phyloP scores from a whole-genome alignment of 257 asterid genomes.

The Penstemon newberryi region DNA sequence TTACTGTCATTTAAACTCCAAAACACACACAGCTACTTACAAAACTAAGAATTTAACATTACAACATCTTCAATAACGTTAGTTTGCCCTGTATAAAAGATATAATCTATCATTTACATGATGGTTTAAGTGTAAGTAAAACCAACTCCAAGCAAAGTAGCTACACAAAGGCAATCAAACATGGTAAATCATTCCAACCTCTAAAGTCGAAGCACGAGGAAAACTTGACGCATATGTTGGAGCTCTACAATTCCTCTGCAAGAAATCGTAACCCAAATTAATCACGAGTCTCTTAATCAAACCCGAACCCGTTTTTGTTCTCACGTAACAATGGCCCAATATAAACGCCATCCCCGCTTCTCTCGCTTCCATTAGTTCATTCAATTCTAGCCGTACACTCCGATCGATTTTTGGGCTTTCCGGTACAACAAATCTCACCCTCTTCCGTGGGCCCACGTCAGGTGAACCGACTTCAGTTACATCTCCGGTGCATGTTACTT shows the following conservation, averaged over 20 bases:
- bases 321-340: constrained; percentile 48
- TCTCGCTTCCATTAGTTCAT: constrained; percentile 55
- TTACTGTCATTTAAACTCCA: too few species aligned
- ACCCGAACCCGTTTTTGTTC: constrained; percentile 58
- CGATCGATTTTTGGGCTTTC: constrained; percentile 36
- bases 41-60: neutral
- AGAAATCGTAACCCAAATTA: constrained; percentile 49
- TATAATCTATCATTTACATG: constrained; percentile 24
- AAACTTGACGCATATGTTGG: constrained; percentile 49
- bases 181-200: constrained; percentile 64
- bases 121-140: neutral
- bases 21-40: too few species aligned
- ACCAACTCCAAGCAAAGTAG: neutral
- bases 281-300: constrained; percentile 43
- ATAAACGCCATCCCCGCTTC: constrained; percentile 64
- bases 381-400: constrained; percentile 35
- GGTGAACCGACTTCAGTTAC: constrained; percentile 28
- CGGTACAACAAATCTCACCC: constrained; percentile 48
- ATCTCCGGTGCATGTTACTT: constrained; percentile 19
- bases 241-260: constrained; percentile 54
- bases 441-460: constrained; percentile 30
- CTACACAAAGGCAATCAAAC: constrained; percentile 34
- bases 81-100: constrained; percentile 29
- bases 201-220: constrained; percentile 61
- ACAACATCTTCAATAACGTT: constrained; percentile 1